Base-by-base conservation (phyloP, 2,329 filamentous ascomycete genomes). In the Mycogone perniciosa region DNA sequence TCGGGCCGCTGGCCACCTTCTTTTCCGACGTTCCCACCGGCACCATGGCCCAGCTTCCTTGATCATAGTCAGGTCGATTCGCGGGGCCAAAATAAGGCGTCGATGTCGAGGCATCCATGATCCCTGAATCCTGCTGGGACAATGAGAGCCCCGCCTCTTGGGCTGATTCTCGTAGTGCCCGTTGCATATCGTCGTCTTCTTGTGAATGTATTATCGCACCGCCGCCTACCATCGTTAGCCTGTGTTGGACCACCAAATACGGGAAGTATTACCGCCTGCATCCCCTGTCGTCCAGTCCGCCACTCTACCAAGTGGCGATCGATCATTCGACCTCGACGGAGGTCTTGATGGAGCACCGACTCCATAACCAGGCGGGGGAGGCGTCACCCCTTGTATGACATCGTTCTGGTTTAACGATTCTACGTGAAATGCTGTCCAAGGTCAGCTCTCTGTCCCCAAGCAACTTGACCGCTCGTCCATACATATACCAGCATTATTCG, bases 31-130 rank as follows among this genome's bases (percentile, higher is more conserved):
- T 60, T 54, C 51, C 63, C 6, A 69, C 62, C 0, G 71, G 72
- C 1, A 84, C 75, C 76, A 85, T 76, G 8, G 76, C 79, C 82
- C 82, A 85, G 56, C 76, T 71, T 43, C 70, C 69, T 29, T 71
- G 62, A 37, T 82, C 76, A 55, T 85, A 84, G 35, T 77, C 69
- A 2, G 67, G 60, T 34, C 80, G 71, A 41, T 74, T 82, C 4
- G 82, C 80, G 0, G 81, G 82, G 1, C 81, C 81, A 64, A 85
- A 85, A 42, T 76, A 61, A 4, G 73, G 71, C n/a, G 67, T 56
- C 39, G 66, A 63, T 1, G 66, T 60, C 11, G 69, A 69, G 27
- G 62, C 59, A 39, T 71, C 68, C 34, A 70, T 70, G 6, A 81
- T 59, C 10, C 79, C 79, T 1, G 70, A 70, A 61, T 83, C 78